Percentiles rank a stretch among this genome's conserved stretches.
Evolutionary conservation across 192 early-diverging fungal species (phyloP).

Genomic region (Rhizoclosmatium globosum): DNA sequence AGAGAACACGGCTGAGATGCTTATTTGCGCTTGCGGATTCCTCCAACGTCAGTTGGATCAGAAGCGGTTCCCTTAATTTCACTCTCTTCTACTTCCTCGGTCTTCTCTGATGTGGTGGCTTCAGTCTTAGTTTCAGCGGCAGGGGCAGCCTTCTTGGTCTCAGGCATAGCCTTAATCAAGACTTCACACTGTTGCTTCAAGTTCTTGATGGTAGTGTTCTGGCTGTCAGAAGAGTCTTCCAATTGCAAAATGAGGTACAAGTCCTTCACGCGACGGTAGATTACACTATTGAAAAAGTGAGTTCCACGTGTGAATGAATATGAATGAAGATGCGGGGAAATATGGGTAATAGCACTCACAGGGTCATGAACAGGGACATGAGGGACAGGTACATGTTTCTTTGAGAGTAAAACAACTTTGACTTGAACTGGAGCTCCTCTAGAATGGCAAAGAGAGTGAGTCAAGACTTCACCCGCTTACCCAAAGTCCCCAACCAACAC

Average conservation of each 20-base stretch:
- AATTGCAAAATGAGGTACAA: conserved; percentile 47
- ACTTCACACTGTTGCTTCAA: conserved; percentile 36
- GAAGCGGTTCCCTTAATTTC: conserved; percentile 8
- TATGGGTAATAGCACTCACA: conserved; percentile 40
- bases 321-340: conserved; percentile 7
- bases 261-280: conserved; percentile 57
- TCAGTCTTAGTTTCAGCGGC: background rate
- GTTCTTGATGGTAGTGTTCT: conserved; percentile 33
- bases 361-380: conserved; percentile 57
- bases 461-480: background rate
- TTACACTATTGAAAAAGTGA: conserved; percentile 31
- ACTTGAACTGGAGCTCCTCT: conserved; percentile 46
- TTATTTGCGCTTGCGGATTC: conserved; percentile 41
- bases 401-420: conserved; percentile 57
- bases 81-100: conserved; percentile 5
- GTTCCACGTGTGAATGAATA: background rate
- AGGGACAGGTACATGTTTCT: conserved; percentile 59
- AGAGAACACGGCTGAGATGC: background rate
- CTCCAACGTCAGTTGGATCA: conserved; percentile 4
- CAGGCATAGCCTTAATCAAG: conserved; percentile 27
- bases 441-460: background rate
- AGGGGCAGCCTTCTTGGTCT: conserved; percentile 28
- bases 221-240: conserved; percentile 21
- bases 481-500: background rate
- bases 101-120: conserved; percentile 9